Conservation (phyloP, 1,284 basidiomycete species). For the Cystobasidium pallidum region DNA sequence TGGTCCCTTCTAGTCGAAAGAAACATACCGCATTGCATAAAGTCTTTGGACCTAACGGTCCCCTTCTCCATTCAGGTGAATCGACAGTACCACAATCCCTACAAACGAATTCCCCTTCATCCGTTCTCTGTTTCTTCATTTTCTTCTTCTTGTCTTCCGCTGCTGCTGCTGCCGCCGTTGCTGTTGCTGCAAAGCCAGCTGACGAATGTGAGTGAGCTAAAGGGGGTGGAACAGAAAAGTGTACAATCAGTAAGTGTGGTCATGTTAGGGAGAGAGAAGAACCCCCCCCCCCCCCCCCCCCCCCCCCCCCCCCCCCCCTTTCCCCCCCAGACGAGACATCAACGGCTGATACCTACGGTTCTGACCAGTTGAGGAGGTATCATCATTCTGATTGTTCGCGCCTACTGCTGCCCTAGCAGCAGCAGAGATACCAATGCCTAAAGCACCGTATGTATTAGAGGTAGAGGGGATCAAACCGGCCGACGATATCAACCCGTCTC, state of each 20-base stretch:
- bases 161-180: conserved; percentile 43
- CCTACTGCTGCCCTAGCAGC: conserved; percentile 14
- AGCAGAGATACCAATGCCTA: conserved; percentile 51
- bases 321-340: too few species aligned
- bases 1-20: too few species aligned
- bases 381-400: not conserved
- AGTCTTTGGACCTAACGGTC: conserved; percentile 78
- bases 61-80: conserved; percentile 60
- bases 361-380: not conserved
- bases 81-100: conserved; percentile 50
- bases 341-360: not conserved
- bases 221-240: not conserved
- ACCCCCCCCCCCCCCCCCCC: too few species aligned
- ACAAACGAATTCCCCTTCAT: conserved; percentile 65
- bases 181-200: conserved; percentile 13
- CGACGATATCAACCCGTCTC: conserved; percentile 48
- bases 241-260: too few species aligned
- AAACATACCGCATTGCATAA: conserved; percentile 70
- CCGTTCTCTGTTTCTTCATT: conserved; percentile 71
- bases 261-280: too few species aligned
- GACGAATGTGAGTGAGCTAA: not conserved
- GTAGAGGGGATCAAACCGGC: conserved; percentile 49
- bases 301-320: too few species aligned
- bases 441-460: conserved; percentile 51
- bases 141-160: conserved; percentile 49